Percentiles rank a stretch among this genome's conserved stretches.
These are phyloP conservation scores for Agarophyton chilense DNA, from an alignment of 23 red algal species.

Conservation along the genomic window DNA sequence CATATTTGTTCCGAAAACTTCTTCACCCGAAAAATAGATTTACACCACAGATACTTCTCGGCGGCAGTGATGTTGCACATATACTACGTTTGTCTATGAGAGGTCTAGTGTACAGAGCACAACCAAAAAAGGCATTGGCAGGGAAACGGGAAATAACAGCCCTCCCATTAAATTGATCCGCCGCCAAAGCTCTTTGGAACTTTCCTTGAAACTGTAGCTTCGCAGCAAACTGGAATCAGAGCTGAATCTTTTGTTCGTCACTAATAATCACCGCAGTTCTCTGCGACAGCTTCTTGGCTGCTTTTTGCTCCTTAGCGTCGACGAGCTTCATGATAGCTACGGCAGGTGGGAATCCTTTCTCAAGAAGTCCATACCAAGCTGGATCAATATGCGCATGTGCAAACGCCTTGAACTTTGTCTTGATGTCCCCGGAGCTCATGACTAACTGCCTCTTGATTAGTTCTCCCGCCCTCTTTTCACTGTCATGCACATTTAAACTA, in stretches of 20 bases:
- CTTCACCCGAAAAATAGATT: too few relatives aligned
- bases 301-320: conserved; percentile 73
- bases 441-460: conserved; percentile 35
- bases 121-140: too few relatives aligned
- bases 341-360: conserved; percentile 78
- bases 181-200: too few relatives aligned
- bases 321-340: conserved; percentile 76
- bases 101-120: too few relatives aligned
- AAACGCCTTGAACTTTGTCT: conserved; percentile 71
- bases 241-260: conserved; percentile 51
- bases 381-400: conserved; percentile 80
- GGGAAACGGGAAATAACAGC: background rate
- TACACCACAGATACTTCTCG: too few relatives aligned
- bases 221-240: background rate
- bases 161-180: too few relatives aligned
- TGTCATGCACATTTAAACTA: conserved; percentile 62
- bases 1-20: too few relatives aligned
- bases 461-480: conserved; percentile 42
- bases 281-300: conserved; percentile 56
- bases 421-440: conserved; percentile 57
- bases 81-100: too few relatives aligned
- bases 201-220: too few relatives aligned
- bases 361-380: conserved; percentile 73
- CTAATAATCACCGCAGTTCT: conserved; percentile 14
- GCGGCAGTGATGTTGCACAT: too few relatives aligned